Evolutionary conservation across 2,329 filamentous ascomycete species (phyloP).

Genomic region (Scopulariopsis brevicaulis): DNA sequence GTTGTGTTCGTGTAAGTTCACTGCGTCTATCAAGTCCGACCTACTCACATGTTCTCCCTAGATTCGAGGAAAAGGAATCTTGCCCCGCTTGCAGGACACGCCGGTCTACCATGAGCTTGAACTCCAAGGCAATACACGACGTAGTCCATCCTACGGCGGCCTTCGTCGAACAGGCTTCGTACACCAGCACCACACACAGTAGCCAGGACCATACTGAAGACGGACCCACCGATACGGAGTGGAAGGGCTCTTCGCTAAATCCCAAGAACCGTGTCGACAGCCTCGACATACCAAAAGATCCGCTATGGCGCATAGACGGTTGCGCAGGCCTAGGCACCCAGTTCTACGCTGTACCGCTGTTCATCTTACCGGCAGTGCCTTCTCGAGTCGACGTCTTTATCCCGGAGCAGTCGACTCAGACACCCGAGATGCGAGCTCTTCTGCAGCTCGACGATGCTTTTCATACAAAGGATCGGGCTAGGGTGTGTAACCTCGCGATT

Average conservation of each 20-base stretch:
- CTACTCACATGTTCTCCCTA: background rate
- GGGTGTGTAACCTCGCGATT: conserved; percentile 37
- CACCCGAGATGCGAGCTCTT: conserved; percentile 26
- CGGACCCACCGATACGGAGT: conserved; percentile 13
- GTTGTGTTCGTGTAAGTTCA: background rate
- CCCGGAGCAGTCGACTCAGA: conserved; percentile 32
- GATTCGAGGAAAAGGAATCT: background rate
- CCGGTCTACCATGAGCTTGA: conserved; percentile 37
- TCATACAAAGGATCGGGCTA: conserved; percentile 37
- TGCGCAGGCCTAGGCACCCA: conserved; percentile 45
- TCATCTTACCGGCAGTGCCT: conserved; percentile 31
- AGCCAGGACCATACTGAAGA: background rate
- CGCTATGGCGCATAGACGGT: conserved; percentile 48
- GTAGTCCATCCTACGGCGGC: conserved; percentile 48
- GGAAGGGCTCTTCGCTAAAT: conserved; percentile 40
- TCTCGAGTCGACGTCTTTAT: conserved; percentile 48
- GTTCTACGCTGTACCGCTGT: conserved; percentile 43
- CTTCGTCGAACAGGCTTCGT: conserved; percentile 16
- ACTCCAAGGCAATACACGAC: conserved; percentile 37
- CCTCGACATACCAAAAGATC: conserved; percentile 27
- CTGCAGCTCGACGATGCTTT: conserved; percentile 41
- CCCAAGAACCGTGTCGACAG: conserved; percentile 51
- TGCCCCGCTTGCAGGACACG: background rate
- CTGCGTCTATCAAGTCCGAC: background rate
- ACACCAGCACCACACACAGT: background rate